Evolutionary conservation across 441 rosid genomes (phyloP), one percentile per base, ranked within the genome.

Genomic region (Syzygium malaccense): DNA sequence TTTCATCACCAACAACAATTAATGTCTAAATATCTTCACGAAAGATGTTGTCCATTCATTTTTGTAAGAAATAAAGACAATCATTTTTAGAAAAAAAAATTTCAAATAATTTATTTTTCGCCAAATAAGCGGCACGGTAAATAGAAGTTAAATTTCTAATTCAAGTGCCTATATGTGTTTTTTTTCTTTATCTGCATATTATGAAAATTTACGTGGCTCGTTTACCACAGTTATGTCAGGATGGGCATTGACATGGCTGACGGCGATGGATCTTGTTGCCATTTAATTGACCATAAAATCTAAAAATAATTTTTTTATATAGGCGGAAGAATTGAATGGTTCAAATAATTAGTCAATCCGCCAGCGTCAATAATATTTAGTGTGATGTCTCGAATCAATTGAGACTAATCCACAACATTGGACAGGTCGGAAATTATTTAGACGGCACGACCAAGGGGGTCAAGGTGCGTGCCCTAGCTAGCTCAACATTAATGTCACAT

Each of bases 401-500:
- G 37, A 37, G 51, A 23, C 49, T 37, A 37, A 37, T 71, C 83
- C 14, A 37, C n/a, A 9, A 71, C 80, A 20, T 23, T 11, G 80
- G 80, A 71, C 80, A 20, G 12, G 45, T 71, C 80, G 6, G 49
- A 37, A 71, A 37, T 71, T 71, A 71, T 71, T 71, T 37, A 33
- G 49, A 23, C 28, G 80, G 49, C 28, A 15, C 9, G 20, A 64
- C 71, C 30, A 62, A 8, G 12, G 58, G 79, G 79, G 79, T 68
- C 80, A 71, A 71, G 80, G 80, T 20, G 80, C 49, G 23, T 71
- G 80, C 80, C 80, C 80, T 23, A 71, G 51, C 51, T 60, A 60
- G 28, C 32, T 60, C 14, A 60, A 37, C 49, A 20, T 20, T 71
- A 32, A 68, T 71, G 83, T 71, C 28, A 3, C 25, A 6, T 37